Percentiles rank a stretch among this genome's conserved stretches.
Evolutionary conservation across 2,329 filamentous ascomycete species (phyloP).

Genomic region (Alternaria incomplexa): DNA sequence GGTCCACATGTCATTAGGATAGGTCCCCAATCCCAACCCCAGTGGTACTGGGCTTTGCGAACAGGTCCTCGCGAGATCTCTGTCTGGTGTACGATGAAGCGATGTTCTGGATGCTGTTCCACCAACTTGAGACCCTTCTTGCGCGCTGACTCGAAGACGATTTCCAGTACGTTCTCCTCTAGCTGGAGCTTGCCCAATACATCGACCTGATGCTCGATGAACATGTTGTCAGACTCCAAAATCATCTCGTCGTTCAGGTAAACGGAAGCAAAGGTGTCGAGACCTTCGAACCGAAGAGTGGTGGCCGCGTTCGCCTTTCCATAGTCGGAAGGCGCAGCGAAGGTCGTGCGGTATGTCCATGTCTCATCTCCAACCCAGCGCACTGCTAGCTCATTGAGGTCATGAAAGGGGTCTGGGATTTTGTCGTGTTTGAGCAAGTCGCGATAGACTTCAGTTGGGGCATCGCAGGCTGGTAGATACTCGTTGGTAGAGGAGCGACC

Average conservation of each 20-base stretch:
- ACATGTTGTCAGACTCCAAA: slow-evolving; percentile 67
- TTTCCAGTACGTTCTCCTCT: slow-evolving; percentile 57
- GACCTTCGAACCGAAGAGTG: slow-evolving; percentile 65
- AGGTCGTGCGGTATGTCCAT: slow-evolving; percentile 52
- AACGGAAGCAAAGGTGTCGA: slow-evolving; percentile 68
- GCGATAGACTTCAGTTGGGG: slow-evolving; percentile 56
- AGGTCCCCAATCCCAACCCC: slow-evolving; percentile 59
- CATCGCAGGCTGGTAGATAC: slow-evolving; percentile 51
- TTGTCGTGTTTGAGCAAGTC: slow-evolving; percentile 55
- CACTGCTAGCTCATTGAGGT: slow-evolving; percentile 56
- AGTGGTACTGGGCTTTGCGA: slow-evolving; percentile 59
- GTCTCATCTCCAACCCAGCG: slow-evolving; percentile 57
- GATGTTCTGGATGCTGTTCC: slow-evolving; percentile 60
- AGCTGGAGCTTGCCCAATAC: slow-evolving; percentile 52
- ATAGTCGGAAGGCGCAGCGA: slow-evolving; percentile 43
- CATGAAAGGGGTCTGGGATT: slow-evolving; percentile 57
- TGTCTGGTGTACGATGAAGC: slow-evolving; percentile 49
- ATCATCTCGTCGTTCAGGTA: slow-evolving; percentile 61
- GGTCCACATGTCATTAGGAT: slow-evolving; percentile 56
- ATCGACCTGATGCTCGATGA: slow-evolving; percentile 62
- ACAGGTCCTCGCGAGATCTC: slow-evolving; percentile 60
- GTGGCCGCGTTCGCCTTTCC: slow-evolving; percentile 30
- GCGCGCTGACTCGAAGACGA: slow-evolving; percentile 63
- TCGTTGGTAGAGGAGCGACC: slow-evolving; percentile 44
- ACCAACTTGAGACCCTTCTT: slow-evolving; percentile 59